Percentiles rank a stretch among this genome's conserved stretches.
phyloP scores from a whole-genome alignment of 2,329 filamentous ascomycete genomes.

The Scolecobasidium constrictum region DNA sequence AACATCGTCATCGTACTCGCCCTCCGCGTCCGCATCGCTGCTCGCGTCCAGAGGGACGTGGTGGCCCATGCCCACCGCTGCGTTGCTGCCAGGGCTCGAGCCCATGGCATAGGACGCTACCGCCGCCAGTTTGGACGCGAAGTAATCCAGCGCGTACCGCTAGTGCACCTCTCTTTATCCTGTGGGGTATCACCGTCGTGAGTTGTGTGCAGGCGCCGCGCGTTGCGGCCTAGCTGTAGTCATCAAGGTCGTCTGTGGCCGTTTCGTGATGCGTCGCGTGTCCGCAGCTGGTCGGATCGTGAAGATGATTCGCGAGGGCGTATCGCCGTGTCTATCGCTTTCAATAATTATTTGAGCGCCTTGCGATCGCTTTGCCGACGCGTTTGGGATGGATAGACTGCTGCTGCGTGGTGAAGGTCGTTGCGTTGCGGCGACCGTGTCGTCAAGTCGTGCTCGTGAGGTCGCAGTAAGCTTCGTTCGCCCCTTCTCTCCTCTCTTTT shows the following conservation, averaged over 20 bases:
- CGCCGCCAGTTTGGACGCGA: constrained; percentile 24
- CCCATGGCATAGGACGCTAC: constrained; percentile 30
- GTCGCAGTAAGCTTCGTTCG: too few relatives aligned
- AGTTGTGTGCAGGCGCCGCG: too few relatives aligned
- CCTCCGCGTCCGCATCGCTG: constrained; percentile 25
- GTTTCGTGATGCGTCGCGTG: background rate
- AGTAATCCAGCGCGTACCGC: constrained; percentile 15
- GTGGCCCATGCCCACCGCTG: constrained; percentile 13
- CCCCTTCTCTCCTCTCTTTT: too few relatives aligned
- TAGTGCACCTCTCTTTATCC: too few relatives aligned
- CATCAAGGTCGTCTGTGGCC: background rate
- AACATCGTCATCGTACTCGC: constrained; percentile 19
- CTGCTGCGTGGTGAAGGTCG: too few relatives aligned
- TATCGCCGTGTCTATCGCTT: constrained; percentile 1
- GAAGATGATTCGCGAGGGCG: too few relatives aligned
- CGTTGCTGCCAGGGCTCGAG: constrained; percentile 25
- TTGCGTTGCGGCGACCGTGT: too few relatives aligned
- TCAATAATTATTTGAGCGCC: background rate
- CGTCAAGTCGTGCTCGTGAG: too few relatives aligned
- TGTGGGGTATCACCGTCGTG: too few relatives aligned
- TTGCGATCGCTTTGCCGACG: background rate
- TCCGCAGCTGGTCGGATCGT: too few relatives aligned
- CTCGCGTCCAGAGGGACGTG: constrained; percentile 8
- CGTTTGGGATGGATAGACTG: background rate
- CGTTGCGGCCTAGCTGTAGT: background rate